Base-by-base conservation (phyloP, 805 yeast species). In the Zygotorulaspora chibaensis region DNA sequence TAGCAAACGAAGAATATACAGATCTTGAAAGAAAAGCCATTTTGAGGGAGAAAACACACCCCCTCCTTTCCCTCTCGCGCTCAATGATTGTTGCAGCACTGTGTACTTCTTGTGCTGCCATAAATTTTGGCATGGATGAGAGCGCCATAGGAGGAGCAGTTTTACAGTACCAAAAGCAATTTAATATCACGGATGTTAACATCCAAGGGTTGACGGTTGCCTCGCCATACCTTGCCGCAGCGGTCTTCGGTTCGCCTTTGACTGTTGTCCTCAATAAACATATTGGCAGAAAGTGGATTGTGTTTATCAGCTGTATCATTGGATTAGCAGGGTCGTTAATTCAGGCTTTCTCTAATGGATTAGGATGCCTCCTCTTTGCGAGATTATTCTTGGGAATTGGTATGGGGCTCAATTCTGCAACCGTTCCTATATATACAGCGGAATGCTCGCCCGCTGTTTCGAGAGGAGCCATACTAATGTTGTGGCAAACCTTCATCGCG, bases 381-480 rank as follows among this genome's bases (percentile, higher is more conserved):
- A 77, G 95, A 70, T 78, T 82, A 7, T 43, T 63, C 26, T 54
- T 66, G 29, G 71, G 95, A 54, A 53, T 84, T 40, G 95, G 91
- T 56, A 83, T 80, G 55, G 93, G 93, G 47, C 64, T 83, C 61
- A 79, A 79, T 60, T 82, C 90, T 11, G 79, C 89, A 13, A 81
- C 88, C 30, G 82, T 84, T 44, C 95, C 95, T 13, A 81, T 83
- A 50, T 86, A 85, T 79, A 89, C 83, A 61, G 75, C 90, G 1
- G 95, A 86, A 65, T 75, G 80, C 63, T 76, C 88, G 31, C 77
- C 75, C 47, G 76, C 87, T 10, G 79, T 76, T 50, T 73, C 71
- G 47, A 77, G 90, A 70, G 91, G 91, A 53, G 71, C 75, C 52
- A 68, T 83, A 48, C 86, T 84, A 45, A 76, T 77, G 58, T 67